Evolutionary conservation across 1,284 basidiomycete species (phyloP).

Genomic region (Tausonia pullulans): DNA sequence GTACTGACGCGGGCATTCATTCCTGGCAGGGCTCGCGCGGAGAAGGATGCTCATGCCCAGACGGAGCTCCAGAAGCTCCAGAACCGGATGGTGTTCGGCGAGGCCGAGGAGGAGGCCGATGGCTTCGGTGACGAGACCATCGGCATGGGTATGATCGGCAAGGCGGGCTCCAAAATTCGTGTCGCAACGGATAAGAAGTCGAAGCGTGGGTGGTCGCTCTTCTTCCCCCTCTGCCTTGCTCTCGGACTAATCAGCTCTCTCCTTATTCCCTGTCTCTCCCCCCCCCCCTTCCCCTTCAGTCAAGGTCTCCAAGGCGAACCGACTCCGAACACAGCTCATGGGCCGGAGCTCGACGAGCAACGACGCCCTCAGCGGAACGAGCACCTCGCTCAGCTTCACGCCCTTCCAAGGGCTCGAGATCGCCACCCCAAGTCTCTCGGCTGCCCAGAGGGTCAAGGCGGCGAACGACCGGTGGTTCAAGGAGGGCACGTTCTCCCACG

Average conservation of each 20-base stretch:
- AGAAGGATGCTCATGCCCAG: conserved; percentile 92
- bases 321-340: conserved; percentile 72
- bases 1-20: not conserved
- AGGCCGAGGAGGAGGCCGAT: conserved; percentile 89
- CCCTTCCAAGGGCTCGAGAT: conserved; percentile 92
- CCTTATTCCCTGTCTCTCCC: conserved; percentile 4
- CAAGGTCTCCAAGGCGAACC: conserved; percentile 93
- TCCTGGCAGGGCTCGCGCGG: conserved; percentile 67
- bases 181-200: conserved; percentile 59
- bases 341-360: conserved; percentile 53
- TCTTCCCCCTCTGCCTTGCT: not conserved
- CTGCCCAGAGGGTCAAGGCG: conserved; percentile 71
- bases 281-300: conserved; percentile 41
- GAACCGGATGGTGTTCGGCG: conserved; percentile 92
- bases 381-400: conserved; percentile 85
- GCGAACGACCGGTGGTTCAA: conserved; percentile 84
- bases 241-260: not conserved
- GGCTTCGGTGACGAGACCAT: conserved; percentile 86
- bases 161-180: conserved; percentile 39
- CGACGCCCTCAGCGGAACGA: conserved; percentile 57
- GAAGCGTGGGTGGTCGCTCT: conserved; percentile 49
- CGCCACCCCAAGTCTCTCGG: conserved; percentile 57
- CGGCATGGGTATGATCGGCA: conserved; percentile 93
- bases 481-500: conserved; percentile 14
- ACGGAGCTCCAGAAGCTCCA: conserved; percentile 94